Base-by-base conservation (phyloP, 768 basidiomycete genomes). In the Boletales sp. region DNA sequence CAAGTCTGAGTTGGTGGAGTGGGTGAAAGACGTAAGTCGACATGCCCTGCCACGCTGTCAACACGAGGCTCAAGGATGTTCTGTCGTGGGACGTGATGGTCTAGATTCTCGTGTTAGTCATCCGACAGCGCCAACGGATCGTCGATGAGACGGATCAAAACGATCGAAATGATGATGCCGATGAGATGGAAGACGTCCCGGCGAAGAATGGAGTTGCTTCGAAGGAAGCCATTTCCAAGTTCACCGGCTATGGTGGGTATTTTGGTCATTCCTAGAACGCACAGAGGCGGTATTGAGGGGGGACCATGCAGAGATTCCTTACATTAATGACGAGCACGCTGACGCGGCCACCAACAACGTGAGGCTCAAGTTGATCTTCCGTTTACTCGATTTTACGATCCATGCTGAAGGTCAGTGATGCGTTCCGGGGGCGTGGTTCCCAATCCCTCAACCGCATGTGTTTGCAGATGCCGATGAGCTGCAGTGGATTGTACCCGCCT, bases 401-500 rank as follows among this genome's bases (percentile, higher is more conserved):
- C 67, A 77, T 11, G 78, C 82, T 47, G 83, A 90, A 63, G 80
- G 92, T 89, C 57, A 43, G 77, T 55, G 44, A 43, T 46, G 31
- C 48, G 48, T 50, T 14, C 32, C 13, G 19, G 40, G 4, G 5
- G 21, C 8, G 19, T 19, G 18, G 38, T 21, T 15, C 13, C 24
- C 31, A 53, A 45, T 43, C 21, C 49, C 34, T 17, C 18, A 39
- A 21, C 58, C 50, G 40, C 59, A 48, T 18, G 37, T 31, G 21
- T 11, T 45, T 21, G 43, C 48, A 87, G 87, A 79, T 57, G 78
- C 77, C 27, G 81, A 85, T 27, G 88, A 90, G 60, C 70, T 86
- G 29, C 82, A 91, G 64, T 98, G 94, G 93, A 84, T 82, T 53
- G 77, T 97, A 43, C 93, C 94, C 29, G 78, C 83, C 9, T 67